Base-by-base conservation (phyloP, 306 rosid genomes). In the Cyamopsis tetragonoloba region DNA sequence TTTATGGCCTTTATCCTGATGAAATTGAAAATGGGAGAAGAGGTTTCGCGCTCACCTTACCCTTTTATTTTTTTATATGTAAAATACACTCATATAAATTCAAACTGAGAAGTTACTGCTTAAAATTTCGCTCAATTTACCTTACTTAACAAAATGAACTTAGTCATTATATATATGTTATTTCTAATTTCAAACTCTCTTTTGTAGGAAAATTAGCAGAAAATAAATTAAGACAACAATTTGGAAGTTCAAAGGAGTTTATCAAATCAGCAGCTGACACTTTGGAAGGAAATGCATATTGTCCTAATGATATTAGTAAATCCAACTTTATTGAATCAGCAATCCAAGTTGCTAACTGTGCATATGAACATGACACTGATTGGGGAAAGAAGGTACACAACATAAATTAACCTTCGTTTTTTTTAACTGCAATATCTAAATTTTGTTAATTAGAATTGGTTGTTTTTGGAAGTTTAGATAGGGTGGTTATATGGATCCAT, bases 181-280 rank as follows among this genome's bases (percentile, higher is more conserved):
- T 60, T 27, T 13, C 7, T 9, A 11, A 34, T 34, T 9, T 2
- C 26, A 22, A 7, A 39, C 28, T 11, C 42, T 3, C 15, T n/a
- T n/a, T n/a, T 42, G 14, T 8, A 79, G 86, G 74, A 63, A 78
- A 82, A 8, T 19, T 32, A 66, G 26, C 34, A 9, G 53, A 57
- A 0, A 78, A 83, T 19, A 41, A 34, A 12, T 26, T 77, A 2
- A 44, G 32, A 5, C 24, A 49, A 60, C 73, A 20, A 8, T 83
- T 83, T 75, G 96, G 96, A 61, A 19, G 37, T 37, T 88, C 91
- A 34, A 68, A 68, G 20, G 79, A 75, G n/a, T 78, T 89, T n/a
- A 37, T 75, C 0, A 47, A 68, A 34, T 79, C 95, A 49, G 86
- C 65, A 2, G 12, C 69, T 24, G 38, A 13, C 46, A 85, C 85